These are phyloP conservation scores for Pythium guiyangense DNA, from an alignment of 352 stramenopile genomes.

Conservation along the genomic window DNA sequence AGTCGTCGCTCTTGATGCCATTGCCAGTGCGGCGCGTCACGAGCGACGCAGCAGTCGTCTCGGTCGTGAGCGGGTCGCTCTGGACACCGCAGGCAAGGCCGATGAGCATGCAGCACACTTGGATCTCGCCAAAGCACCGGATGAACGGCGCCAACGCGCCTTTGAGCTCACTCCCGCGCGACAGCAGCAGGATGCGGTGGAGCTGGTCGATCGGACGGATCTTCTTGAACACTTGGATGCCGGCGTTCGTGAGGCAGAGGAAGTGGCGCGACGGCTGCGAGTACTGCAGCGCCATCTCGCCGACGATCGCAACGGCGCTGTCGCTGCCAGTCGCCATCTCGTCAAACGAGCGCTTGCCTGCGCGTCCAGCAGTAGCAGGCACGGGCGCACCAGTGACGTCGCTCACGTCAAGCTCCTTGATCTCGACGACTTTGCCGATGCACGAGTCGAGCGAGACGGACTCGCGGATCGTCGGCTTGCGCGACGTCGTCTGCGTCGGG, in stretches of 20 bases:
- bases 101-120: slow-evolving; percentile 89
- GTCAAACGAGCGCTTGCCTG: slow-evolving; percentile 68
- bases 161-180: slow-evolving; percentile 67
- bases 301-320: slow-evolving; percentile 37
- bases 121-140: slow-evolving; percentile 76
- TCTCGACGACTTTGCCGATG: slow-evolving; percentile 81
- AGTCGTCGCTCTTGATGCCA: slow-evolving; percentile 74
- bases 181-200: slow-evolving; percentile 62
- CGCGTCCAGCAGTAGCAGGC: too few relatives aligned
- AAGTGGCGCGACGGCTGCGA: slow-evolving; percentile 79
- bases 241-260: slow-evolving; percentile 77
- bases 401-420: slow-evolving; percentile 57
- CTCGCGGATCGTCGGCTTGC: slow-evolving; percentile 72
- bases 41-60: slow-evolving; percentile 48
- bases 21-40: slow-evolving; percentile 28
- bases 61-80: slow-evolving; percentile 63
- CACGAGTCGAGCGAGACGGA: slow-evolving; percentile 70
- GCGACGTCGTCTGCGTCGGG: slow-evolving; percentile 37
- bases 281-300: slow-evolving; percentile 85
- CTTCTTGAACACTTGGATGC: slow-evolving; percentile 90
- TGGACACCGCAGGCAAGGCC: slow-evolving; percentile 80
- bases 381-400: slow-evolving; percentile 12
- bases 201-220: slow-evolving; percentile 87
- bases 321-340: slow-evolving; percentile 53
- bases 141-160: slow-evolving; percentile 66